Percentiles rank a stretch among this genome's conserved stretches.
Conservation (phyloP, 768 basidiomycete species). For the Chalciporus piperatus region DNA sequence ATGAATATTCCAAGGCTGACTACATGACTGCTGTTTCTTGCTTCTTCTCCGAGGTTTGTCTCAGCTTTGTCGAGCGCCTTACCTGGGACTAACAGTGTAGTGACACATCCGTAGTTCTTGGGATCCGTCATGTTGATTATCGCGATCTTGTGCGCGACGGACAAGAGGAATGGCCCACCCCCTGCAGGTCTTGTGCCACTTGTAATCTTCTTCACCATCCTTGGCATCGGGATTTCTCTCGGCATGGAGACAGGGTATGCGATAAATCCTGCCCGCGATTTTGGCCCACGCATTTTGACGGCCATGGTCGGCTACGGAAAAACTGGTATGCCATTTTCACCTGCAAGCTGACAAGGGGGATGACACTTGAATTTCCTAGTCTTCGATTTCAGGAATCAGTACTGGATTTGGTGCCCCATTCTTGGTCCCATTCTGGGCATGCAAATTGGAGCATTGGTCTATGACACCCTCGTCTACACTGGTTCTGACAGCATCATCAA, state of each 20-base stretch:
- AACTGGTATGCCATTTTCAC: conserved; percentile 36
- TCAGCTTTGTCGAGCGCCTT: not conserved
- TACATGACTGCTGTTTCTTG: conserved; percentile 43
- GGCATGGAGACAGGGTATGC: conserved; percentile 68
- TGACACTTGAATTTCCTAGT: conserved; percentile 9
- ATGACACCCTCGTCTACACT: conserved; percentile 57
- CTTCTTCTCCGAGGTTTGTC: conserved; percentile 45
- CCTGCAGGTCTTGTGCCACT: conserved; percentile 53
- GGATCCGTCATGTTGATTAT: conserved; percentile 54
- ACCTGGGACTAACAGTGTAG: not conserved
- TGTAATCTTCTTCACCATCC: conserved; percentile 51
- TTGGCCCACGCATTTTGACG: conserved; percentile 66
- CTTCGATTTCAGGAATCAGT: conserved; percentile 46
- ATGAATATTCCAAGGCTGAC: conserved; percentile 29
- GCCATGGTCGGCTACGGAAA: conserved; percentile 72
- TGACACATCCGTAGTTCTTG: conserved; percentile 42
- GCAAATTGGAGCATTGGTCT: conserved; percentile 50
- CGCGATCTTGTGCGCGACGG: conserved; percentile 50
- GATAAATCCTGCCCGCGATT: conserved; percentile 69
- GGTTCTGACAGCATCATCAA: conserved; percentile 56
- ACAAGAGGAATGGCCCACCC: conserved; percentile 49
- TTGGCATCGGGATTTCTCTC: conserved; percentile 57
- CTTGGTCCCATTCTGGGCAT: conserved; percentile 60
- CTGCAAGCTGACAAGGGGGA: not conserved
- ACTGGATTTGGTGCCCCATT: conserved; percentile 72